Percentiles rank a stretch among this genome's conserved stretches.
Conservation (phyloP, 164 flowering plant species). For the Echeveria elegans region DNA sequence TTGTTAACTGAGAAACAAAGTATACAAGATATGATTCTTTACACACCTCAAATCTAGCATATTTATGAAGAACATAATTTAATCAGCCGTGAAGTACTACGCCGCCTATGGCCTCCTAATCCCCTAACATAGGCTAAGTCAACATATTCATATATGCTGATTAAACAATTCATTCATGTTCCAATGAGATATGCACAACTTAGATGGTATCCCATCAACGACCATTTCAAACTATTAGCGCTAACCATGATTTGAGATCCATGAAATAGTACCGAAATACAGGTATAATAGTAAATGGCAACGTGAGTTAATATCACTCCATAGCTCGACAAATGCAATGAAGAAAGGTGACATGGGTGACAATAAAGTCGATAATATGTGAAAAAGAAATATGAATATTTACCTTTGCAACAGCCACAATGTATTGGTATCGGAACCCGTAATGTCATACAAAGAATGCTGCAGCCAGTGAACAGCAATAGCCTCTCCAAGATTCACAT, state of each 20-base stretch:
- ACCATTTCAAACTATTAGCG: background rate
- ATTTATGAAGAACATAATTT: background rate
- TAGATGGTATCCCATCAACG: background rate
- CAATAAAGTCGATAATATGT: background rate
- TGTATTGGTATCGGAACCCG: conserved; percentile 79
- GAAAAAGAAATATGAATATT: background rate
- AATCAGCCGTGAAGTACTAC: background rate
- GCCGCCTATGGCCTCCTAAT: background rate
- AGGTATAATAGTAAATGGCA: background rate
- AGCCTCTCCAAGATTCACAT: conserved; percentile 79
- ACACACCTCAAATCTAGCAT: background rate
- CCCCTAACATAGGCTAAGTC: background rate
- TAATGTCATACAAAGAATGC: conserved; percentile 90
- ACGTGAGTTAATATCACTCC: background rate
- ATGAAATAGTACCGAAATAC: background rate
- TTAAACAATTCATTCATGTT: background rate
- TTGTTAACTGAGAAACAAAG: background rate
- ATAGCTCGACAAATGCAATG: background rate
- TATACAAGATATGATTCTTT: background rate
- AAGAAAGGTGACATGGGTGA: background rate
- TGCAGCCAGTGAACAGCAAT: conserved; percentile 97
- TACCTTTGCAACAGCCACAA: conserved; percentile 88
- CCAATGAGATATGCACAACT: background rate
- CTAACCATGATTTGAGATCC: background rate
- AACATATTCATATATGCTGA: background rate